Evolutionary conservation across 2,329 filamentous ascomycete genomes (phyloP), one percentile per base, ranked within the genome.

Genomic region (Pleurostoma richardsiae): DNA sequence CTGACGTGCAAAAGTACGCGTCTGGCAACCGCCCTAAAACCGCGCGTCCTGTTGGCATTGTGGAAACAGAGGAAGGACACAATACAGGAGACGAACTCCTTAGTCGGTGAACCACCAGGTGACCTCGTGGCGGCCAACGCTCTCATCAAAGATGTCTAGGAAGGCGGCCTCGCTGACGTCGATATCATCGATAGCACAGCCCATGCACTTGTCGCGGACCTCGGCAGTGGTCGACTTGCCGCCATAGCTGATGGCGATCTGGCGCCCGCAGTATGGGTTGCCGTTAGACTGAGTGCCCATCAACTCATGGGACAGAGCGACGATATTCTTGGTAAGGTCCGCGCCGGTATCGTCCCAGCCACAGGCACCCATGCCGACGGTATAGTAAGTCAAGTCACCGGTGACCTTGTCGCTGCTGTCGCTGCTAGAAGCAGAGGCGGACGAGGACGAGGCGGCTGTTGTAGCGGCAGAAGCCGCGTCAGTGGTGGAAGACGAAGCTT

Each of bases 371-470:
- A 86, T 61, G 39, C 85, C 88, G 42, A 85, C 71, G 39, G 73
- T 68, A 70, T 88, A 95, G 73, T 80, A 91, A 49, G 89, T 94
- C 54, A 89, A 74, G 43, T 90, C 79, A 51, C 88, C 88, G 1
- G 61, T 59, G 65, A 73, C 30, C 55, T 54, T 49, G 43, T 59
- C 57, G 44, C 56, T 51, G 47, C 53, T 53, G 47, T 57, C 51
- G 52, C 46, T 50, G 31, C 47, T 43, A 8, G 52, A 44, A 30
- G 54, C 40, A 36, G 52, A 49, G 33, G 40, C 41, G 11, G 46
- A 31, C 55, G 40, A 57, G 11, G 46, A 31, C 55, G 42, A 48
- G 44, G 39, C 51, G 46, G 26, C 56, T 51, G 30, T 58, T 53
- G 8, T 61, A 56, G 39, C 59, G 49, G 43, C 51, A 44, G 57